phyloP scores from a whole-genome alignment of 202 grass and related monocot species.

The Cymbopogon flexuosus region DNA sequence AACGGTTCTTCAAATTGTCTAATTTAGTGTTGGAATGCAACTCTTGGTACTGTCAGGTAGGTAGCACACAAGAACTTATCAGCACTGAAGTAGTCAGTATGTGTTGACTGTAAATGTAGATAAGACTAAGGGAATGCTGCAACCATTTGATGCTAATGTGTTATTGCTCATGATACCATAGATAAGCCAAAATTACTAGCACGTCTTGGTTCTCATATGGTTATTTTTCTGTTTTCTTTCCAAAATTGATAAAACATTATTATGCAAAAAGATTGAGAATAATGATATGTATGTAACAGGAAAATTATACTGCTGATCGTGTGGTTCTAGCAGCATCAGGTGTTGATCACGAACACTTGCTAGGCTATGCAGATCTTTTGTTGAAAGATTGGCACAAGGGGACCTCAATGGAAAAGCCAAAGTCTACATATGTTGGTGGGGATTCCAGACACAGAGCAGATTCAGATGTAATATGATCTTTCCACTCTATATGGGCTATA shows the following conservation, averaged over 20 bases:
- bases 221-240: neutral
- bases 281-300: conserved; percentile 42
- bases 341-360: conserved; percentile 66
- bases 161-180: neutral
- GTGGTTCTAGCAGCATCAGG: conserved; percentile 81
- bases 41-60: neutral
- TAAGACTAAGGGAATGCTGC: neutral
- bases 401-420: conserved; percentile 42
- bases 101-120: neutral
- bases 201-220: neutral
- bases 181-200: neutral
- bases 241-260: conserved; percentile 1
- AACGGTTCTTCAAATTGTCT: neutral
- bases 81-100: neutral
- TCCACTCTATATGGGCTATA: neutral
- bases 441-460: conserved; percentile 59
- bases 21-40: neutral
- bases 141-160: conserved; percentile 2
- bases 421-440: conserved; percentile 73
- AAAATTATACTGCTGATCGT: conserved; percentile 78
- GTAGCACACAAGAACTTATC: neutral
- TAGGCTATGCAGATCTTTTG: conserved; percentile 63
- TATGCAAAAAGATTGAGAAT: conserved; percentile 12
- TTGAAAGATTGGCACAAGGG: conserved; percentile 67
- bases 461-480: conserved; percentile 53